phyloP scores from a whole-genome alignment of 2,329 filamentous ascomycete genomes.

The Epichloe glyceriae region DNA sequence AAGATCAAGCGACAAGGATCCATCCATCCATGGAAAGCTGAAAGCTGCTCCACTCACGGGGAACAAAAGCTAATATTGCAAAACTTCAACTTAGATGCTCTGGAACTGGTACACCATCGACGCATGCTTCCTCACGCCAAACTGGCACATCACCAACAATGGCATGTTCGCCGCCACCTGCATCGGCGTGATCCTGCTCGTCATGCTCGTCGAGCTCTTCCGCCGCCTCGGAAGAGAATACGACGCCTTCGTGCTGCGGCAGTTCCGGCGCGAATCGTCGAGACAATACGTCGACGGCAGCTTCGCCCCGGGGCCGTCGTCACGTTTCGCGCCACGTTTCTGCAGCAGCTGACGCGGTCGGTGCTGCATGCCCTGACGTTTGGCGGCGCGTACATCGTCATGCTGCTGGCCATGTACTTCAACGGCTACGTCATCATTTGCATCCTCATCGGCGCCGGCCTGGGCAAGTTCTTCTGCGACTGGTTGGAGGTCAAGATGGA shows the following conservation, averaged over 20 bases:
- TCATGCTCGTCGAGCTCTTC: conserved; percentile 57
- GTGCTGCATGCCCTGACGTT: conserved; percentile 58
- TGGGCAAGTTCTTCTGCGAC: conserved; percentile 42
- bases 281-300: conserved; percentile 9
- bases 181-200: conserved; percentile 61
- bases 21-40: neutral
- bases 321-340: conserved; percentile 39
- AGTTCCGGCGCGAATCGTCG: conserved; percentile 23
- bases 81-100: too few species aligned
- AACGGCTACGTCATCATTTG: conserved; percentile 67
- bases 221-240: conserved; percentile 61
- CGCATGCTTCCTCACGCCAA: conserved; percentile 54
- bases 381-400: conserved; percentile 63
- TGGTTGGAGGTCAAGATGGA: conserved; percentile 35
- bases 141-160: conserved; percentile 58
- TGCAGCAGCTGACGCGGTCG: conserved; percentile 54
- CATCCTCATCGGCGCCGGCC: conserved; percentile 46
- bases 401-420: conserved; percentile 53
- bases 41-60: too few species aligned
- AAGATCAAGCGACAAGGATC: too few species aligned
- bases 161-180: conserved; percentile 70
- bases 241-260: conserved; percentile 49
- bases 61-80: neutral
- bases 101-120: conserved; percentile 69
- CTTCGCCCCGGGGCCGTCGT: conserved; percentile 13